Percentiles rank a stretch among this genome's conserved stretches.
phyloP scores from a whole-genome alignment of 192 early-diverging fungal genomes.

The Powellomyces hirtus region DNA sequence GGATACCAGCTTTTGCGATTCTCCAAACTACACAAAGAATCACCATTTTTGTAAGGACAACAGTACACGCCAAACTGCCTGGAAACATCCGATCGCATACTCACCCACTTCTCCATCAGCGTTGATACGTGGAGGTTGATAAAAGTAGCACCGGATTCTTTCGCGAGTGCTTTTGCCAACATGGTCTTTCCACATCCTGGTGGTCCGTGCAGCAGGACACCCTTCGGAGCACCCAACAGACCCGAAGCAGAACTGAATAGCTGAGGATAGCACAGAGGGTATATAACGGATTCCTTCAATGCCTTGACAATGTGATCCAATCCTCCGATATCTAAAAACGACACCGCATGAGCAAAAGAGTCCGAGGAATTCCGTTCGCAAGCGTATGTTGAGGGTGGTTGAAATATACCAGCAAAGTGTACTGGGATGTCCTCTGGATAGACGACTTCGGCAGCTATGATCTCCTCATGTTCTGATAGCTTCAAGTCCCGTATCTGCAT shows the following conservation, averaged over 20 bases:
- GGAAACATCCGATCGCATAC: slow-evolving; percentile 2
- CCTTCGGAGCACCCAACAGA: slow-evolving; percentile 88
- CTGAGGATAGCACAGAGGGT: slow-evolving; percentile 89
- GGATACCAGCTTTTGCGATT: slow-evolving; percentile 89
- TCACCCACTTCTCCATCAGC: slow-evolving; percentile 87
- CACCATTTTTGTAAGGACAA: slow-evolving; percentile 1
- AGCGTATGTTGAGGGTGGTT: no score
- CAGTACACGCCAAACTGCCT: neutral
- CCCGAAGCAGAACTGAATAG: slow-evolving; percentile 83
- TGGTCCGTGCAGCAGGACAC: slow-evolving; percentile 92
- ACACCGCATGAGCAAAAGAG: no score
- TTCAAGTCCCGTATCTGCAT: slow-evolving; percentile 52
- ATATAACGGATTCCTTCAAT: slow-evolving; percentile 93
- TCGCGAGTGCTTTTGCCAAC: slow-evolving; percentile 96
- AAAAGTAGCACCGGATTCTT: slow-evolving; percentile 95
- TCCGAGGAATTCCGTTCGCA: neutral
- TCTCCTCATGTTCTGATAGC: slow-evolving; percentile 88
- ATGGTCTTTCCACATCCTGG: slow-evolving; percentile 98
- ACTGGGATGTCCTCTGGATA: slow-evolving; percentile 88
- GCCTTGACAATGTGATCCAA: slow-evolving; percentile 88
- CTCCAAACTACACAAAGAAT: slow-evolving; percentile 68
- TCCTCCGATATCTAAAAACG: slow-evolving; percentile 77
- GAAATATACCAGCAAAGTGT: slow-evolving; percentile 68
- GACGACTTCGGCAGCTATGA: slow-evolving; percentile 92
- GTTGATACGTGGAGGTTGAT: slow-evolving; percentile 97